Base-by-base conservation (phyloP, 495 filamentous ascomycete genomes). In the Thozetella sp. region DNA sequence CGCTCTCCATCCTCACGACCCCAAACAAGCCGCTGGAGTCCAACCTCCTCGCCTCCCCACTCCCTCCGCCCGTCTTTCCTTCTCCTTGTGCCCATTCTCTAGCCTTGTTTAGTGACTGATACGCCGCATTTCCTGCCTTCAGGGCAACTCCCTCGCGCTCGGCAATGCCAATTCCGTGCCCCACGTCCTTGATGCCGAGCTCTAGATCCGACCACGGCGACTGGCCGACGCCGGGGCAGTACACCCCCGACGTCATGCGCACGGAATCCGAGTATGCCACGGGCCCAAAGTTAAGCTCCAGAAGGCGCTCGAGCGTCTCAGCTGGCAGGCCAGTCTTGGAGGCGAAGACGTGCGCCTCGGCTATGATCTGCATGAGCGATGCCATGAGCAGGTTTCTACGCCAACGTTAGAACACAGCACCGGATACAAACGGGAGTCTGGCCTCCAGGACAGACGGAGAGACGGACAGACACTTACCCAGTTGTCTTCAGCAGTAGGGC, bases 311-410 rank as follows among this genome's bases (percentile, higher is more conserved):
- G 68, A 84, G 78, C 10, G 73, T 69, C 17, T 65, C 70, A 1
- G 75, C 75, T n/a, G 81, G 81, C 3, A 86, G 72, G 1, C 80
- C 81, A 1, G 79, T 79, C 63, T 80, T 80, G 63, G 83, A 81
- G 20, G 81, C 81, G 59, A 85, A 80, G 22, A 83, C 80, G 59
- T 85, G 81, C 1, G 79, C 76, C 65, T 85, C 82, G 4, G 76
- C 76, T 40, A 83, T 78, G 1, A 78, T 71, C 66, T 83, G 78
- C 80, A 63, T 60, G 24, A 59, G 53, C 2, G 37, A 53, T 0
- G 59, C 59, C 53, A 56, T 53, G 11, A 61, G 17, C 22, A 57
- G 56, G 19, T 61, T 61, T 51, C 59, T 61, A 30, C 12, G 2
- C n/a, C 20, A n/a, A 34, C 22, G 46, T 61, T 4, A 60, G 53